phyloP scores from a whole-genome alignment of 2,329 filamentous ascomycete species.

The Cytospora piceae region DNA sequence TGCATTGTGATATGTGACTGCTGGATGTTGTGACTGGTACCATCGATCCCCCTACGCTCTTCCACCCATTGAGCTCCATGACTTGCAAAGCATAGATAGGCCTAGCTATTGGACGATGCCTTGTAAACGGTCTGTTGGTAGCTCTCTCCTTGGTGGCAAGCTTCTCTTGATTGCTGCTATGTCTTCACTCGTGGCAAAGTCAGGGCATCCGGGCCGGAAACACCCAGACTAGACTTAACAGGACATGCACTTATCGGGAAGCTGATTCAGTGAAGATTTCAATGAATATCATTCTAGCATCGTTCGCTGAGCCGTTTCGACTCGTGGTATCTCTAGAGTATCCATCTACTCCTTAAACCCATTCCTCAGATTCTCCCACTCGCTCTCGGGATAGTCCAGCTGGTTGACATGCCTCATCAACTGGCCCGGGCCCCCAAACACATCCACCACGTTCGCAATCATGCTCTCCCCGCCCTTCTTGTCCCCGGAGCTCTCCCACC shows the following conservation, averaged over 20 bases:
- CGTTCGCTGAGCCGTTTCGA: not conserved
- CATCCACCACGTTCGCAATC: conserved; percentile 65
- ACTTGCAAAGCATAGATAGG: not conserved
- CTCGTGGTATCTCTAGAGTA: not conserved
- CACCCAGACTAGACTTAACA: too few species aligned
- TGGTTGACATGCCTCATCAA: conserved; percentile 62
- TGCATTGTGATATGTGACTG: too few species aligned
- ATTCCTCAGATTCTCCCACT: conserved; percentile 70
- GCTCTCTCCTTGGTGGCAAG: too few species aligned
- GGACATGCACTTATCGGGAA: not conserved
- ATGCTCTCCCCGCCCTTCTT: conserved; percentile 67
- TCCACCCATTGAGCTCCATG: too few species aligned
- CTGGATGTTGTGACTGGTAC: too few species aligned
- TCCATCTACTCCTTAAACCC: conserved; percentile 56
- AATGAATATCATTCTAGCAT: not conserved
- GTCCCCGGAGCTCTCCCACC: conserved; percentile 91
- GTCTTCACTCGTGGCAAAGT: too few species aligned
- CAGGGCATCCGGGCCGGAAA: too few species aligned
- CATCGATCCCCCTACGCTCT: too few species aligned
- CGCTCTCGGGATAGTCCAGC: conserved; percentile 64
- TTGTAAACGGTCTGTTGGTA: too few species aligned
- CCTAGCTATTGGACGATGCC: too few species aligned
- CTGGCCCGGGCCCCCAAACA: conserved; percentile 55
- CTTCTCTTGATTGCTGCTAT: too few species aligned
- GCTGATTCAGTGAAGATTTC: not conserved